These are phyloP conservation scores for Physcomitrium patens DNA, from an alignment of 225 moss, liverwort and hornwort genomes.

Conservation along the genomic window DNA sequence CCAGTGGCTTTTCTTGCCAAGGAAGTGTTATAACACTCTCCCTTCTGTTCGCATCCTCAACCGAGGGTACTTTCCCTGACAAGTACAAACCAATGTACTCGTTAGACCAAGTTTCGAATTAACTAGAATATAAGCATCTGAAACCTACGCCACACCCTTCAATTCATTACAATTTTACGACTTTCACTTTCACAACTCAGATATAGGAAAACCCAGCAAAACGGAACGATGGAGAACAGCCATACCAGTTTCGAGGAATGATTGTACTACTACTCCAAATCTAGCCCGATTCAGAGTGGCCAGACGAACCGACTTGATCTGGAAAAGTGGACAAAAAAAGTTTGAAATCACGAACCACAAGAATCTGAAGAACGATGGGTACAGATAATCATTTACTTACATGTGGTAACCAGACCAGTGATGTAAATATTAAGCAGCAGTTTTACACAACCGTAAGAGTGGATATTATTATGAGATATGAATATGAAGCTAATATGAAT, in stretches of 20 bases:
- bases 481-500: too few species aligned
- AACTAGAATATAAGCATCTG: background rate
- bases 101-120: background rate
- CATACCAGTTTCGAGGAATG: conserved; percentile 86
- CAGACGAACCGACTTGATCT: conserved; percentile 95
- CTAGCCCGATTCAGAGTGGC: conserved; percentile 93
- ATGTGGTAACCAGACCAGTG: background rate
- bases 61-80: conserved; percentile 80
- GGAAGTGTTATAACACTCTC: conserved; percentile 82
- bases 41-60: conserved; percentile 84
- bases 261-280: conserved; percentile 89
- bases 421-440: background rate
- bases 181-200: background rate
- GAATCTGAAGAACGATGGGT: background rate
- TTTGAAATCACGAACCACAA: conserved; percentile 17
- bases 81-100: conserved; percentile 6
- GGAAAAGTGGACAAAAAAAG: conserved; percentile 8
- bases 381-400: background rate
- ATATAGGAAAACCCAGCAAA: background rate
- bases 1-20: conserved; percentile 87
- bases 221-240: background rate
- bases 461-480: background rate
- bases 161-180: conserved; percentile 6
- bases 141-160: background rate
- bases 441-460: background rate